Evolutionary conservation across 2,329 filamentous ascomycete genomes (phyloP), one percentile per base, ranked within the genome.

Genomic region (Sporothrix curviconia): DNA sequence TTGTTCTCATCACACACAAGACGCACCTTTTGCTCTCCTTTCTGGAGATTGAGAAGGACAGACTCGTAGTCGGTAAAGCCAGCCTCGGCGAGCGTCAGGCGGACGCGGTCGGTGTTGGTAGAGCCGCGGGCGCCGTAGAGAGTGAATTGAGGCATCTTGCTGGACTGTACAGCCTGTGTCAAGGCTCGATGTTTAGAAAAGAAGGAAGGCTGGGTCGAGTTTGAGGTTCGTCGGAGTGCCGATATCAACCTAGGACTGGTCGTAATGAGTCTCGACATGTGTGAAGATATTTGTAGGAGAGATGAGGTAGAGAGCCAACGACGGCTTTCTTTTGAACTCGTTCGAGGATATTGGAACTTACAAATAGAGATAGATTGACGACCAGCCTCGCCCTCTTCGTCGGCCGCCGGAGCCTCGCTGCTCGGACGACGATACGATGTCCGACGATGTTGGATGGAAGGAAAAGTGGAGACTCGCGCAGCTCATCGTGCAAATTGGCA

Each of bases 1-100:
- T n/a, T n/a, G n/a, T n/a, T n/a, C n/a, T n/a, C n/a, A n/a, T n/a
- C n/a, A n/a, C n/a, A n/a, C n/a, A n/a, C n/a, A n/a, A n/a, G n/a
- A n/a, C n/a, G n/a, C n/a, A n/a, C n/a, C n/a, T n/a, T 76, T 62
- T 76, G 73, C 53, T 76, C 73, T 8, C 72, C 68, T 44, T 71
- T 71, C 57, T 64, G 62, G 15, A 76, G 64, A 61, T 74, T 69
- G 55, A 76, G 44, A 61, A 67, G 55, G 15, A 73, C 70, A 36
- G 72, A 51, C 37, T 75, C 68, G 55, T 72, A 76, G 60, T 76
- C 71, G 11, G 69, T 73, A 61, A 75, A 73, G 63, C 72, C 71
- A 54, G 69, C 73, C 64, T 75, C 73, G 44, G 71, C 73, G 37
- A 76, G 71, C 51, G 72, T 73, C 57, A 74, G 64, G 54, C 69